Evolutionary conservation across 2,329 filamentous ascomycete species (phyloP), one percentile per base, ranked within the genome.

Genomic region (Colletotrichum echinochloae): DNA sequence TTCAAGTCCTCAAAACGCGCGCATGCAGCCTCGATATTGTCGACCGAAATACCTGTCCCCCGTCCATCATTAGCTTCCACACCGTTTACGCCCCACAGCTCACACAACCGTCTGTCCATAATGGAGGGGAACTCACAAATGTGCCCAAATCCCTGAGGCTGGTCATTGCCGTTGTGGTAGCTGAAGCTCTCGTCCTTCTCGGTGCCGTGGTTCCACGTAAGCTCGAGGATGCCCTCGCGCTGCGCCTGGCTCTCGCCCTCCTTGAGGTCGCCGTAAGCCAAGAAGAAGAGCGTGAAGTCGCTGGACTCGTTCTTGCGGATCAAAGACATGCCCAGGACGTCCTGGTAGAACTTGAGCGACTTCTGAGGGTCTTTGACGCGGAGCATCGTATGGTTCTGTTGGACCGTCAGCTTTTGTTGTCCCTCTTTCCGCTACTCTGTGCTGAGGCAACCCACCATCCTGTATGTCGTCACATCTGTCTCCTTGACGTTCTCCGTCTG

Each of bases 111-210:
- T 20, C 26, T 37, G 20, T 52, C 44, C 26, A 26, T 12, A 5
- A 60, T 23, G 8, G 52, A 55, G 37, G 37, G 65, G 23, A 59
- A 85, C 89, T 83, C 81, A 92, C 94, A 97, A 72, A 98, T 94
- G 78, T 98, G 95, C 0, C 95, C 95, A 74, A 98, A 98, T 0
- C 96, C 96, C 80, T 98, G 94, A 0, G 95, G 95, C 79, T 97
- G 86, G 51, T 91, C 86, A 80, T 99, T 99, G 46, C 96, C 96
- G 76, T 97, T 91, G 82, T 99, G 95, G 79, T 99, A 99, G 74
- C 88, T 88, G 79, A 97, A 96, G 73, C 84, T 84, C 66, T 90
- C 88, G 73, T 98, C 92, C 78, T 95, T 96, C 83, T 98, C 95
- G 0, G 93, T 95, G 46, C 90, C 90, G 74, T 91, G 88, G 78